Evolutionary conservation across 768 basidiomycete genomes (phyloP).

Genomic region (Tephrocybe sp.): DNA sequence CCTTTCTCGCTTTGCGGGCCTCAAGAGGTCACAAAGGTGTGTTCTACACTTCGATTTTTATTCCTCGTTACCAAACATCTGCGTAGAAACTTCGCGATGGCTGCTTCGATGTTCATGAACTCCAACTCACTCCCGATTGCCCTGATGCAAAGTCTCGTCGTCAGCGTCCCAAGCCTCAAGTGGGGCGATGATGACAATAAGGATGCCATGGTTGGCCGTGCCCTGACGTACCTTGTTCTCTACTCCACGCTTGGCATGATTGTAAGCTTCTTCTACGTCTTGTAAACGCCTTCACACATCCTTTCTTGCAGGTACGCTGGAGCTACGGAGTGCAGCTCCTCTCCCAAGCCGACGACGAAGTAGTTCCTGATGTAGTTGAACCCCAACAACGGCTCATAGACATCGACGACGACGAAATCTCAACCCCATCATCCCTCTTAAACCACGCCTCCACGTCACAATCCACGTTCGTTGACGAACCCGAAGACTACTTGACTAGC

Average conservation of each 20-base stretch:
- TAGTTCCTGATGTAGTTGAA: not conserved
- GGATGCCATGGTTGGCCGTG: constrained; percentile 90
- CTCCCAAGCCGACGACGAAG: constrained; percentile 15
- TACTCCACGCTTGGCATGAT: constrained; percentile 97
- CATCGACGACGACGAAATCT: not conserved
- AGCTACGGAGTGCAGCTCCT: constrained; percentile 44
- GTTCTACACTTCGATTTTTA: constrained; percentile 15
- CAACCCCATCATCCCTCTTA: not conserved
- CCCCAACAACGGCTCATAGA: not conserved
- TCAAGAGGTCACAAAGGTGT: constrained; percentile 78
- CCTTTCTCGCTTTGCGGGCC: constrained; percentile 60
- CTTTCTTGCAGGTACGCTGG: constrained; percentile 71
- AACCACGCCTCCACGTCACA: constrained; percentile 5
- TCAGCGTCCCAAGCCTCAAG: constrained; percentile 79
- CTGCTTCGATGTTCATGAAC: constrained; percentile 90
- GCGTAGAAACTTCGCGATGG: constrained; percentile 72
- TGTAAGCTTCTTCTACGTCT: constrained; percentile 34
- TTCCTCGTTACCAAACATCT: not conserved
- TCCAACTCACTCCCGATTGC: constrained; percentile 95
- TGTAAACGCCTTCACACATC: not conserved
- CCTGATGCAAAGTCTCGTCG: constrained; percentile 86
- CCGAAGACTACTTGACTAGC: not conserved
- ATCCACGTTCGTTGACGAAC: constrained; percentile 11
- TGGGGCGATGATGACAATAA: constrained; percentile 82
- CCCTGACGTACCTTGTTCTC: constrained; percentile 85